Percentiles rank a stretch among this genome's conserved stretches.
These are phyloP conservation scores for Starmera dryadoides DNA, from an alignment of 805 yeast genomes.

Conservation along the genomic window DNA sequence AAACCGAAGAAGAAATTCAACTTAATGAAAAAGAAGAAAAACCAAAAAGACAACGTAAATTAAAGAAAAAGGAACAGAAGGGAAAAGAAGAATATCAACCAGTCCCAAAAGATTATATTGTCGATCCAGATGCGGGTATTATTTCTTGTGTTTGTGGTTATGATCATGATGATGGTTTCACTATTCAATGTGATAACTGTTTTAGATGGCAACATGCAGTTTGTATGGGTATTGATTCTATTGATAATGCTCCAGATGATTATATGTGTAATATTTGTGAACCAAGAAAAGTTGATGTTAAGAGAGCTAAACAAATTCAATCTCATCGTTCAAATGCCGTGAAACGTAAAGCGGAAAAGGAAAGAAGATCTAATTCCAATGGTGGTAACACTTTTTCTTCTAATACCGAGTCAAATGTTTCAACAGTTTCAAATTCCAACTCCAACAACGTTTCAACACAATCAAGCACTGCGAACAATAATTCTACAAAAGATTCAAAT, in stretches of 20 bases:
- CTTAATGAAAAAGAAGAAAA: constrained; percentile 3
- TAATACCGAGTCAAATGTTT: neutral
- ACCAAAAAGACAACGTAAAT: neutral
- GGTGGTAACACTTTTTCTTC: constrained; percentile 1
- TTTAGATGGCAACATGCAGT: constrained; percentile 91
- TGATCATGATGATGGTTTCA: constrained; percentile 87
- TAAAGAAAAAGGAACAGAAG: constrained; percentile 2
- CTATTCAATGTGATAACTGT: constrained; percentile 91
- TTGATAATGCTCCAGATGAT: constrained; percentile 74
- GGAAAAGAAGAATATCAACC: neutral
- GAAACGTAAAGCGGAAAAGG: constrained; percentile 8
- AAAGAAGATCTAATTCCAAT: neutral
- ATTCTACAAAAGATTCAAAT: constrained; percentile 3
- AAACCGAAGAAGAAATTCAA: constrained; percentile 9
- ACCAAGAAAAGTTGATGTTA: constrained; percentile 37
- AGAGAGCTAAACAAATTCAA: constrained; percentile 35
- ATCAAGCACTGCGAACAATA: constrained; percentile 1
- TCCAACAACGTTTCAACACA: neutral
- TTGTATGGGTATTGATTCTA: constrained; percentile 74
- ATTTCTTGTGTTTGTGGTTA: constrained; percentile 87
- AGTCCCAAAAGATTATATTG: constrained; percentile 35
- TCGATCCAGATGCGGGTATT: constrained; percentile 74
- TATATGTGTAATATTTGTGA: constrained; percentile 78
- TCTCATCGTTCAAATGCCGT: constrained; percentile 14
- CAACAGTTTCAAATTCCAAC: neutral